Evolutionary conservation across 2,329 filamentous ascomycete species (phyloP).

Genomic region (Monosporascus sp.): DNA sequence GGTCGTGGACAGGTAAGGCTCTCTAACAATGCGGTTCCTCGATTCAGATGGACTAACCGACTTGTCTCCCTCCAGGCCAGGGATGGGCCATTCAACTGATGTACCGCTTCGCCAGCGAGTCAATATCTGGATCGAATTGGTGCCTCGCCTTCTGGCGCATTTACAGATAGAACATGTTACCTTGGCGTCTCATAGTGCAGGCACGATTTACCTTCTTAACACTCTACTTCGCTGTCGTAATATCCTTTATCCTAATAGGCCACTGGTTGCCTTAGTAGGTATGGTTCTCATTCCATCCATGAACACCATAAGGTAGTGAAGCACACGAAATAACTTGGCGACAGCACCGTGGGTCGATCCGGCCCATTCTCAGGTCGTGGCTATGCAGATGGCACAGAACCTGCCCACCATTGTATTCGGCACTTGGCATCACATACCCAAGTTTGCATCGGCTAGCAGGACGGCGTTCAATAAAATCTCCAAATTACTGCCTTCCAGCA

Average conservation of each 20-base stretch:
- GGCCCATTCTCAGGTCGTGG: not conserved
- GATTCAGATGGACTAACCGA: conserved; percentile 3
- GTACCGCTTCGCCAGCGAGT: not conserved
- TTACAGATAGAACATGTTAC: conserved; percentile 3
- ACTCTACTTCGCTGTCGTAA: conserved; percentile 3
- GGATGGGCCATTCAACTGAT: not conserved
- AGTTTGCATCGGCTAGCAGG: not conserved
- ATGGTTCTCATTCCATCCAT: not conserved
- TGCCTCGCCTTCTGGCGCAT: conserved; percentile 3
- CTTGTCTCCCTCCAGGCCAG: not conserved
- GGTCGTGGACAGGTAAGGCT: conserved; percentile 7
- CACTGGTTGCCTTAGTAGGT: conserved; percentile 9
- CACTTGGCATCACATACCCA: not conserved
- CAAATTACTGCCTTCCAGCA: not conserved
- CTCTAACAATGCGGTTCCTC: no score
- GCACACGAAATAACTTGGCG: no score
- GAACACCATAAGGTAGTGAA: no score
- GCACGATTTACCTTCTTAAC: conserved; percentile 6
- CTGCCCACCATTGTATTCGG: conserved; percentile 1
- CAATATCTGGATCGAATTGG: conserved; percentile 11
- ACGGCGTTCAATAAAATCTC: not conserved
- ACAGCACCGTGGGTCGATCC: conserved; percentile 6
- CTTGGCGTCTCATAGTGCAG: conserved; percentile 5
- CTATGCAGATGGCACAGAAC: not conserved
- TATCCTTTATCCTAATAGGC: conserved; percentile 3